Base-by-base conservation (phyloP, 495 filamentous ascomycete genomes). In the Aspergillus avenaceus region DNA sequence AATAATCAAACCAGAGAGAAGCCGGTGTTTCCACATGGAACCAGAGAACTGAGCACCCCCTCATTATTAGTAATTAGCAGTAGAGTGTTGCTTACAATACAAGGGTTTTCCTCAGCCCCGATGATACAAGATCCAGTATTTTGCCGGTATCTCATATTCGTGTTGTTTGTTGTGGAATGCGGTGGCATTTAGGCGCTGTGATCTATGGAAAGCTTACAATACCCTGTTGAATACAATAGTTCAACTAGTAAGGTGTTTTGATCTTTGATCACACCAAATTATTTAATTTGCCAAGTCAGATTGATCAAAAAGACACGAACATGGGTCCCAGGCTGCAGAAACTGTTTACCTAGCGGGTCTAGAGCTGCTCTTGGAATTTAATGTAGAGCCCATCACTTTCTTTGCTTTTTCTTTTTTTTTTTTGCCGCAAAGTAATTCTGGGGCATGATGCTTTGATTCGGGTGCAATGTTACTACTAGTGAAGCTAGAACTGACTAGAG, bases 151-250 rank as follows among this genome's bases (percentile, higher is more conserved):
- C 22, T 22, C 47, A 27, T 21, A 13, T 9, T 11, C 44, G 58
- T 54, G 57, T 50, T 49, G 53, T 60, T 60, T 60, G 47, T 41
- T 19, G 21, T 29, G 58, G 54, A 52, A 54, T 56, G 50, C 29
- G 23, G 58, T 60, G 57, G 57, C 57, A 60, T 60, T 60, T 52
- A 46, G 9, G n/a, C 8, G 21, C 24, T 44, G 24, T 36, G 42
- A 45, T 45, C 42, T 31, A 31, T 45, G 42, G 25, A 31, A 16
- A 14, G 13, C 16, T 45, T 31, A 36, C 32, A 36, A 14, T 27
- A 32, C 42, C 23, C 26, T 45, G 25, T 21, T 31, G 11, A 18
- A 18, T 45, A 45, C 42, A 21, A 45, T 45, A 14, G 27, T 28
- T 26, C 21, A 16, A 6, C 12, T 31, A 36, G 14, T 12, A 3